Conservation (phyloP, 2,329 filamentous ascomycete genomes). For the Xylogone sp. region DNA sequence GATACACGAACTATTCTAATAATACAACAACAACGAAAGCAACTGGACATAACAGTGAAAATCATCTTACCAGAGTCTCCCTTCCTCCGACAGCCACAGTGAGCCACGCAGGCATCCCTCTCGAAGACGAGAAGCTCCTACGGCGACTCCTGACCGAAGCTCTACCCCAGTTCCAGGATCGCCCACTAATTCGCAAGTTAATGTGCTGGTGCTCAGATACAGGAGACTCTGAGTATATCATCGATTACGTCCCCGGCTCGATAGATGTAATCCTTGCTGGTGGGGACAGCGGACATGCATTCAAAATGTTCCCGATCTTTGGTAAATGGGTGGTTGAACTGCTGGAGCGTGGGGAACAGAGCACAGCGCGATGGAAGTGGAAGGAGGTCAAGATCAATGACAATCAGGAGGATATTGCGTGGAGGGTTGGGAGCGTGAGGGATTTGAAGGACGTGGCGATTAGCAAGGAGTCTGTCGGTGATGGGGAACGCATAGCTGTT, state of each 20-base stretch:
- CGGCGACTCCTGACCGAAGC: conserved; percentile 41
- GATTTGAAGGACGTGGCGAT: not conserved
- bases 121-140: conserved; percentile 42
- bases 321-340: conserved; percentile 41
- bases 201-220: conserved; percentile 53
- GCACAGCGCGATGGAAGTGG: conserved; percentile 40
- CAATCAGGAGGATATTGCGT: not conserved
- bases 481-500: no score
- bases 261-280: conserved; percentile 38
- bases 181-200: conserved; percentile 43
- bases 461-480: no score
- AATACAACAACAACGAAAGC: no score
- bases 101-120: conserved; percentile 36
- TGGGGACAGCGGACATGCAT: conserved; percentile 47
- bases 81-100: conserved; percentile 32
- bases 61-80: conserved; percentile 32
- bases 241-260: conserved; percentile 44
- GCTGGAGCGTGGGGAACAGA: conserved; percentile 35
- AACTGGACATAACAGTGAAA: not conserved
- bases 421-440: not conserved
- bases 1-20: conserved; percentile 45
- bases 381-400: conserved; percentile 17
- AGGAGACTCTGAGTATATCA: conserved; percentile 44
- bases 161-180: conserved; percentile 41
- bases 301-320: conserved; percentile 50